Base-by-base conservation (phyloP, 805 yeast species). In the Candida mattraensis region DNA sequence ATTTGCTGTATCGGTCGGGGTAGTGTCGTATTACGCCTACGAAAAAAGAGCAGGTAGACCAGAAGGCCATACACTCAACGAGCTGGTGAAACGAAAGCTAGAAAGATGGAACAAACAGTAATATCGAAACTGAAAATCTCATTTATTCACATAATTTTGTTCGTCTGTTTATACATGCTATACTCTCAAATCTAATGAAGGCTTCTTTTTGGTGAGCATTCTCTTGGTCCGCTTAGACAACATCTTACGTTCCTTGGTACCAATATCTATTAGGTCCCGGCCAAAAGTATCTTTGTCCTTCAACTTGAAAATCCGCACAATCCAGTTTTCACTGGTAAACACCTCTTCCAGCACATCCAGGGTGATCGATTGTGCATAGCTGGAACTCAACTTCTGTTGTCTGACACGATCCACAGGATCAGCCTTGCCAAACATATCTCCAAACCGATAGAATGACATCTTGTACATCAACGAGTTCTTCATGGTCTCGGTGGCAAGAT, bases 311-410 rank as follows among this genome's bases (percentile, higher is more conserved):
- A 93, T 76, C 66, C 99, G 79, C 13, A 93, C 97, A 50, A 93
- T 75, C 97, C 97, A 94, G 71, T 93, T 94, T 58, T 88, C 95
- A 30, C 91, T 73, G 2, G 99, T 93, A 67, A 82, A 93, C 0
- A 83, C 99, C 70, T 93, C 99, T 53, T 93, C 98, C 25, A 91
- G 70, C 35, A 81, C 81, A 56, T 82, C 82, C 52, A 91, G 70
- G 25, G 76, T 70, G 45, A 93, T 80, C 8, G 43, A 24, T 7
- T 46, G 35, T 2, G 65, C 65, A 31, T 61, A 53, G 4, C 32
- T 15, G 7, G 51, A 29, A 24, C 58, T 49, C 44, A 63, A 25
- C 40, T 64, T 68, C 66, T 93, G 98, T 47, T 79, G 76, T 64
- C 99, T 85, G 6, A 89, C 97, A 55, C 96, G 76, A 70, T 93